Percentiles rank a stretch among this genome's conserved stretches.
Evolutionary conservation across 2,329 filamentous ascomycete genomes (phyloP).

Genomic region (Fusarium proliferatum): DNA sequence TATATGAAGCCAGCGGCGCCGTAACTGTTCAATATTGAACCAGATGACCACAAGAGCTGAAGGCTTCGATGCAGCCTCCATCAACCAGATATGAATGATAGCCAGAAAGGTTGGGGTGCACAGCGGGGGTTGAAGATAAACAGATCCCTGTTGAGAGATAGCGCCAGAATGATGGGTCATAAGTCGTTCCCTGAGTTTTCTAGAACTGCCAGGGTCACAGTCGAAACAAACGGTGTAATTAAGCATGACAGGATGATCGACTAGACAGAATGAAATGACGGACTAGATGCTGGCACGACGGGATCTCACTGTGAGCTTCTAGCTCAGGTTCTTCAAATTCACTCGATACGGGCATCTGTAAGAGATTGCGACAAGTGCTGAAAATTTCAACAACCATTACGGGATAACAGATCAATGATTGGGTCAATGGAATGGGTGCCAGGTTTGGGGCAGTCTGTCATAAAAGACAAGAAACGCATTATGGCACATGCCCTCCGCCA

Average conservation of each 20-base stretch:
- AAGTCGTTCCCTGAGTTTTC: slow-evolving; percentile 35
- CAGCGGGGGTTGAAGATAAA: slow-evolving; percentile 1
- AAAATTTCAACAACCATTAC: slow-evolving; percentile 32
- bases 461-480: slow-evolving; percentile 8
- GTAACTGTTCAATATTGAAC: not conserved
- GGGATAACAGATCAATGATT: slow-evolving; percentile 12
- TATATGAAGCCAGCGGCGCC: slow-evolving; percentile 12
- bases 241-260: slow-evolving; percentile 39
- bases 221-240: slow-evolving; percentile 37
- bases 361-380: slow-evolving; percentile 19
- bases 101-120: slow-evolving; percentile 15
- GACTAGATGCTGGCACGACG: slow-evolving; percentile 3
- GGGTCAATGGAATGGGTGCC: slow-evolving; percentile 15
- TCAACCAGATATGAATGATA: not conserved
- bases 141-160: slow-evolving; percentile 21
- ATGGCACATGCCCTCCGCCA: slow-evolving; percentile 34
- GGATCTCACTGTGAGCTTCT: slow-evolving; percentile 13
- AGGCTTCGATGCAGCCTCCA: not conserved
- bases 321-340: slow-evolving; percentile 2
- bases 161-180: slow-evolving; percentile 20
- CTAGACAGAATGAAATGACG: slow-evolving; percentile 13
- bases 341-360: not conserved
- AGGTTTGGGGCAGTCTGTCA: slow-evolving; percentile 9
- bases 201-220: slow-evolving; percentile 34
- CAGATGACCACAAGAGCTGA: slow-evolving; percentile 16